Percentiles rank a stretch among this genome's conserved stretches.
Evolutionary conservation across 108 stramenopile genomes (phyloP).

Genomic region (Seminavis robusta): DNA sequence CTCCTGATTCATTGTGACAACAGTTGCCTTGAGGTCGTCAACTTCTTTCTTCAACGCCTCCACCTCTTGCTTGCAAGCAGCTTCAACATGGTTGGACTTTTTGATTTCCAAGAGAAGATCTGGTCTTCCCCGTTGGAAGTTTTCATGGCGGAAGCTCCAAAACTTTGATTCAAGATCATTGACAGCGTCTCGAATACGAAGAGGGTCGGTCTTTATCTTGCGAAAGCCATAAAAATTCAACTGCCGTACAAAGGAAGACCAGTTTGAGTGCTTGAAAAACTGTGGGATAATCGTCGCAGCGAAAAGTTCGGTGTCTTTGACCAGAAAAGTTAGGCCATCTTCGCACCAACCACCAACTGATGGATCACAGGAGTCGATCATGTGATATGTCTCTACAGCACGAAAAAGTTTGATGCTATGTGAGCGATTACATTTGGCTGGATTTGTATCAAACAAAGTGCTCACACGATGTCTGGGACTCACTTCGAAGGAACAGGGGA

Average conservation of each 20-base stretch:
- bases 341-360: conserved; percentile 71
- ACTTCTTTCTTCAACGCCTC: conserved; percentile 72
- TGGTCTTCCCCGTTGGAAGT: conserved; percentile 67
- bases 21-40: conserved; percentile 22
- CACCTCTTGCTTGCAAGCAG: conserved; percentile 69
- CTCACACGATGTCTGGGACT: too few relatives aligned
- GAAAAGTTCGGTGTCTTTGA: conserved; percentile 73
- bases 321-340: conserved; percentile 71
- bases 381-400: conserved; percentile 73
- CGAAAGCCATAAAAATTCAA: conserved; percentile 92
- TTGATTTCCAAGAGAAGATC: conserved; percentile 76
- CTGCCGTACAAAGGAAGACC: conserved; percentile 88
- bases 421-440: too few relatives aligned
- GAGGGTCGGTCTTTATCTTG: conserved; percentile 76
- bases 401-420: too few relatives aligned
- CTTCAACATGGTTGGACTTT: conserved; percentile 69
- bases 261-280: conserved; percentile 96
- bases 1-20: conserved; percentile 32
- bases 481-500: too few relatives aligned
- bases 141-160: conserved; percentile 82
- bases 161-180: conserved; percentile 52
- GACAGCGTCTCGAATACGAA: conserved; percentile 48
- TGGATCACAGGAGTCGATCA: conserved; percentile 81
- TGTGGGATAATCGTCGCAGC: conserved; percentile 76
- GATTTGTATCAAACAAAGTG: too few relatives aligned